Base-by-base conservation (phyloP, 2,329 filamentous ascomycete species). In the Pseudogymnoascus sp. region DNA sequence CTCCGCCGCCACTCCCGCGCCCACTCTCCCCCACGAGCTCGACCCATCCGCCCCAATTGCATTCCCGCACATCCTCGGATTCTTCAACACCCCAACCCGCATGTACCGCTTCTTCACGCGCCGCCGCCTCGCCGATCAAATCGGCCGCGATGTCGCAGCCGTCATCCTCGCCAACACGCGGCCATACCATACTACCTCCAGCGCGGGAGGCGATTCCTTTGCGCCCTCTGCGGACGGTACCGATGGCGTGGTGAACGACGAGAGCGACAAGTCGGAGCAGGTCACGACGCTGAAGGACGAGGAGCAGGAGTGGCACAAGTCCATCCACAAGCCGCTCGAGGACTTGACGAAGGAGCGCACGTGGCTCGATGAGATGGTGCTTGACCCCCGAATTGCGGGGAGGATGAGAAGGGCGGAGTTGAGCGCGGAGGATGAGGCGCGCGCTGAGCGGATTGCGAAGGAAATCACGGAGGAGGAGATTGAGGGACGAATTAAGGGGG, bases 21-120 rank as follows among this genome's bases (percentile, higher is more conserved):
- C 80, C 31, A 79, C 82, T 49, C 83, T 89, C 45, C 93, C 93
- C 3, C 71, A 79, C 65, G 83, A 87, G 64, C 85, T 99, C 70
- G 83, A 87, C 38, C 91, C 91, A 45, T 86, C 88, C 5, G 79
- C 83, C 23, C 81, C 89, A 12, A 82, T 99, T 64, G 80, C 84
- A 43, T 90, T 96, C 74, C 93, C 93, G 0, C 93, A 97, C 73
- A 83, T 97, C 63, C 87, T 99, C 31, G 94, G 94, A 64, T 96
- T 99, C 79, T 78, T 90, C 66, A 93, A 94, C 77, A 97, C 93
- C 2, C 90, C 92, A 0, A 89, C 87, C 67, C 88, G 94, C 64
- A 81, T 97, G 65, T 89, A 89, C 71, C 89, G 94, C 67, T 99
- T 92, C 81, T 80, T 99, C 65, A 96, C 88, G 74, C 87, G 88